Evolutionary conservation across 2,329 filamentous ascomycete genomes (phyloP).

Genomic region (Cytospora piceicola): DNA sequence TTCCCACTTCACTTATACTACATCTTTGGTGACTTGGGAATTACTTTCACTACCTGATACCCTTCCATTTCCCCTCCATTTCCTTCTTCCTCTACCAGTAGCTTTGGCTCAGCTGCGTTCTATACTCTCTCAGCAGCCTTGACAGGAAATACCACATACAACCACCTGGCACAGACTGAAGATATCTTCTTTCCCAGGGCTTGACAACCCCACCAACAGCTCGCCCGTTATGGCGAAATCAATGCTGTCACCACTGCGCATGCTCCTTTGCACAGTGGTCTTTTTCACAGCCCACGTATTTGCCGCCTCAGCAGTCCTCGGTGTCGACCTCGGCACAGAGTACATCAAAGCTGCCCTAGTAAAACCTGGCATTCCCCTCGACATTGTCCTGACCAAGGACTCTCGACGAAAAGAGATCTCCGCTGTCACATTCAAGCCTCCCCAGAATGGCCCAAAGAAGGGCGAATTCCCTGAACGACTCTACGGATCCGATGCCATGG

Average conservation of each 20-base stretch:
- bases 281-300: conserved; percentile 54
- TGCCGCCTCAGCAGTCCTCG: conserved; percentile 75
- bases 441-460: conserved; percentile 63
- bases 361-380: conserved; percentile 94
- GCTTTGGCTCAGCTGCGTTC: background rate
- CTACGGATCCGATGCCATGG: conserved; percentile 90
- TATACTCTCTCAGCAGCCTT: background rate
- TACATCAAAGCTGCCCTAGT: conserved; percentile 96
- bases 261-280: conserved; percentile 46
- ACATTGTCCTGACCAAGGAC: conserved; percentile 97
- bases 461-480: conserved; percentile 81
- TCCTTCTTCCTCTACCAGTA: background rate
- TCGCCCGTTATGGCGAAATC: conserved; percentile 45
- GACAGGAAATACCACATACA: background rate
- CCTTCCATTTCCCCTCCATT: background rate
- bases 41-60: background rate
- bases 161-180: conserved; percentile 4
- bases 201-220: conserved; percentile 23
- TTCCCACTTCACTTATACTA: conserved; percentile 22
- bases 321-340: conserved; percentile 92
- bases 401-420: conserved; percentile 94
- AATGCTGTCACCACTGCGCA: conserved; percentile 41
- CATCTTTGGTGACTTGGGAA: conserved; percentile 11
- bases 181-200: conserved; percentile 9
- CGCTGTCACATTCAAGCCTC: conserved; percentile 90